Evolutionary conservation across 352 stramenopile genomes (phyloP).

Genomic region (Phytophthora nicotianae): DNA sequence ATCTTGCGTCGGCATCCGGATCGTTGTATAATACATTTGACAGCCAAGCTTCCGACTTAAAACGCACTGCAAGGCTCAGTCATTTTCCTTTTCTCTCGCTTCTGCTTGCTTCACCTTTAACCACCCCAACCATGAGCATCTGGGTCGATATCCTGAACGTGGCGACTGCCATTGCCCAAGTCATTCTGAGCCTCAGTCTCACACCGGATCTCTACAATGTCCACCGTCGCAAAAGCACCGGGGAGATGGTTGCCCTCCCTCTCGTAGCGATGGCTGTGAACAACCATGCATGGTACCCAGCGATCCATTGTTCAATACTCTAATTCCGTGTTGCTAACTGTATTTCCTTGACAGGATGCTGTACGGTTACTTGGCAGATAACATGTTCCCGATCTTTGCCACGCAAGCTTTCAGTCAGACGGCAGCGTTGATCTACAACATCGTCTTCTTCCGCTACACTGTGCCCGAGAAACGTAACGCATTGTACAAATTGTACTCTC

Average conservation of each 20-base stretch:
- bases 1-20: background rate
- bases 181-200: slow-evolving; percentile 31
- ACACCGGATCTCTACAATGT: slow-evolving; percentile 26
- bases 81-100: slow-evolving; percentile 8
- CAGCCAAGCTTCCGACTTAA: slow-evolving; percentile 1
- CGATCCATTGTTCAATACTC: background rate
- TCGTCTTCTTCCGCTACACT: slow-evolving; percentile 31
- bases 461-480: slow-evolving; percentile 15
- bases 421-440: slow-evolving; percentile 20
- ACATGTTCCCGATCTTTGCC: slow-evolving; percentile 35
- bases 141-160: slow-evolving; percentile 29
- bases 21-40: slow-evolving; percentile 14
- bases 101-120: background rate
- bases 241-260: slow-evolving; percentile 26
- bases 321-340: background rate
- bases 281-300: slow-evolving; percentile 30
- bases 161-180: slow-evolving; percentile 17
- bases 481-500: slow-evolving; percentile 11
- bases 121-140: slow-evolving; percentile 12
- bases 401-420: slow-evolving; percentile 27
- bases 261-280: slow-evolving; percentile 31
- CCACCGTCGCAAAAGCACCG: slow-evolving; percentile 25
- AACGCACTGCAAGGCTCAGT: background rate
- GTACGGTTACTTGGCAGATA: slow-evolving; percentile 32
- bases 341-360: slow-evolving; percentile 16